A percentile compares a stretch with the other conserved stretches of the same genome.
phyloP scores from a whole-genome alignment of 2,329 filamentous ascomycete species.

The Colletotrichum sp. region DNA sequence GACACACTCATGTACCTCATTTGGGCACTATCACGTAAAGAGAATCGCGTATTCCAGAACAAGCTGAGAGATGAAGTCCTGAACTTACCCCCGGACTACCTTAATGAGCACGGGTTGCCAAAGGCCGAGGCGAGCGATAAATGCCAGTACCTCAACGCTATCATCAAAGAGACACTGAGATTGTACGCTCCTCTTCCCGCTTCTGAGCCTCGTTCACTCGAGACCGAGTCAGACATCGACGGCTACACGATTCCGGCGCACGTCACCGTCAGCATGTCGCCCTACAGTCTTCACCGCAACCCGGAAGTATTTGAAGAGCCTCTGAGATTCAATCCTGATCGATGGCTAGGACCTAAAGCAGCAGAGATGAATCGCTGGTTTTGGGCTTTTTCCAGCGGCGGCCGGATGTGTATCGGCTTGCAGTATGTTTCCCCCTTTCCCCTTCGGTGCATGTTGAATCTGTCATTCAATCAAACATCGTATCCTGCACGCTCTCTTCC shows the following conservation, averaged over 20 bases:
- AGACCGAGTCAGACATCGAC: neutral
- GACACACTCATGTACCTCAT: neutral
- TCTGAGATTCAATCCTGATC: neutral
- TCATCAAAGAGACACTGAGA: neutral
- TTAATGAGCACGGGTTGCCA: neutral
- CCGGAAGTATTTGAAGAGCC: neutral
- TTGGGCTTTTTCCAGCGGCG: neutral
- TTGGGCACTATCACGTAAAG: neutral
- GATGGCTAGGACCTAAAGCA: neutral
- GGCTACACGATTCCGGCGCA: neutral
- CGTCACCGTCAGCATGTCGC: neutral
- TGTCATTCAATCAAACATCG: no score
- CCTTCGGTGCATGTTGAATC: fast-evolving
- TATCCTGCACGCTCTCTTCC: neutral
- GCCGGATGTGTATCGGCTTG: neutral
- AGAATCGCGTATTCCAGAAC: neutral
- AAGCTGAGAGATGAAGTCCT: neutral
- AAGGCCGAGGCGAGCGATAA: neutral
- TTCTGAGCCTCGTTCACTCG: neutral
- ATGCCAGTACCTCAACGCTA: neutral
- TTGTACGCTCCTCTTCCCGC: fast-evolving
- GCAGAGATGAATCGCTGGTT: neutral
- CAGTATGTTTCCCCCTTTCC: neutral
- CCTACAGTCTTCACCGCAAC: neutral
- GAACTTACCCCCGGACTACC: fast-evolving